These are phyloP conservation scores for Wolfiporia cocos DNA, from an alignment of 1,284 basidiomycete species.

Conservation along the genomic window DNA sequence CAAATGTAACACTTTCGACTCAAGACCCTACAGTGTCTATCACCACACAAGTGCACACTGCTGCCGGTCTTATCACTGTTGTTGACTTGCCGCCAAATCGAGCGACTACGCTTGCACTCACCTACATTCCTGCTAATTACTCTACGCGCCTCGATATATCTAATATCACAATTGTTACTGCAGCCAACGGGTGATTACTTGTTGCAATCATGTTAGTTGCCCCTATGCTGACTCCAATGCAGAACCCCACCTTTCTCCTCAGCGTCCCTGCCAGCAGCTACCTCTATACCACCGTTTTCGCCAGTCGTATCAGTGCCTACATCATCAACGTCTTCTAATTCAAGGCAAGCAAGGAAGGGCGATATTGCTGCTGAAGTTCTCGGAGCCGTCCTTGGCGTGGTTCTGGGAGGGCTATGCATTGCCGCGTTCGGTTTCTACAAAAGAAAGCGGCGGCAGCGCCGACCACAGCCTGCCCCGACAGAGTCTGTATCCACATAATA, in stretches of 20 bases:
- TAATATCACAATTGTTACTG: constrained; percentile 17
- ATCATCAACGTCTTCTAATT: background rate
- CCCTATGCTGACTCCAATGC: background rate
- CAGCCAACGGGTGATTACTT: constrained; percentile 14
- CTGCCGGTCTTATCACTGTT: constrained; percentile 20
- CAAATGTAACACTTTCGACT: constrained; percentile 25
- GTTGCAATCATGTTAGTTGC: background rate
- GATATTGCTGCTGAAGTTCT: constrained; percentile 19
- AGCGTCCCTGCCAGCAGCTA: constrained; percentile 13
- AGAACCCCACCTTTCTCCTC: constrained; percentile 18
- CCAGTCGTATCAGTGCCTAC: constrained; percentile 10
- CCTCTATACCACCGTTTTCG: constrained; percentile 12
- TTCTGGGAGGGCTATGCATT: constrained; percentile 7
- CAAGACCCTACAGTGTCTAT: constrained; percentile 22
- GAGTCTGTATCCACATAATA: no score
- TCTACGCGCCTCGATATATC: constrained; percentile 21
- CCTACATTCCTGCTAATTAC: constrained; percentile 16
- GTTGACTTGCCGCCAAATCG: constrained; percentile 20
- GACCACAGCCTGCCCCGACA: no score
- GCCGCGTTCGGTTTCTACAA: constrained; percentile 6
- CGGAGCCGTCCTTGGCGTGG: constrained; percentile 15
- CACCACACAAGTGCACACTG: constrained; percentile 21
- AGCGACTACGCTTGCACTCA: constrained; percentile 22
- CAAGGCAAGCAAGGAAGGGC: constrained; percentile 9
- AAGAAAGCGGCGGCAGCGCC: constrained; percentile 11